Percentiles rank a stretch among this genome's conserved stretches.
These are phyloP conservation scores for Bipolaris bicolor DNA, from an alignment of 2,329 filamentous ascomycete species.

Conservation along the genomic window DNA sequence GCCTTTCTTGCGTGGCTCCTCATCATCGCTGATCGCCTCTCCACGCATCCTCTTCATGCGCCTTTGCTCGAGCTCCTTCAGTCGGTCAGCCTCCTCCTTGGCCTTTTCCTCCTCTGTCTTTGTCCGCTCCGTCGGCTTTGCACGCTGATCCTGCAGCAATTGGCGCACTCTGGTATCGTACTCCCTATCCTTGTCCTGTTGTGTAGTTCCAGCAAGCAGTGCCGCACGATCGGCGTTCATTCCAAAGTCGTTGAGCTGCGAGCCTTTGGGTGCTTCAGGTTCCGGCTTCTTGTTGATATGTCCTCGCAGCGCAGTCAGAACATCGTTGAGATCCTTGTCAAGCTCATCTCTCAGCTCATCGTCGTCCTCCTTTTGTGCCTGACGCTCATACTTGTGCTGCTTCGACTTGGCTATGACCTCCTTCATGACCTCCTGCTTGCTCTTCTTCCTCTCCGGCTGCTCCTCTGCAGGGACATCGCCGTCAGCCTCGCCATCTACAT, in stretches of 20 bases:
- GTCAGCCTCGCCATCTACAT: conserved; percentile 54
- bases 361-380: conserved; percentile 90
- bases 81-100: conserved; percentile 74
- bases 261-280: conserved; percentile 49
- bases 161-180: conserved; percentile 86
- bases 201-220: conserved; percentile 65
- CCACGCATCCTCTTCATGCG: conserved; percentile 86
- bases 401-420: conserved; percentile 98
- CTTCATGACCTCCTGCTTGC: conserved; percentile 96
- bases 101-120: conserved; percentile 64
- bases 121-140: conserved; percentile 82
- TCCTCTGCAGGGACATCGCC: conserved; percentile 51
- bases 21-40: conserved; percentile 73
- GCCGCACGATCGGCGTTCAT: conserved; percentile 68
- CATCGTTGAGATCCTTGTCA: conserved; percentile 79
- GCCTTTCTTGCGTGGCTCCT: conserved; percentile 59
- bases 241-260: conserved; percentile 48
- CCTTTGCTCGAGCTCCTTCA: conserved; percentile 83
- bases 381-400: conserved; percentile 89
- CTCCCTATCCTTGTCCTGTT: conserved; percentile 76
- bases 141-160: conserved; percentile 81
- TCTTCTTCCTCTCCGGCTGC: conserved; percentile 84
- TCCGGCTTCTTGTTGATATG: conserved; percentile 59
- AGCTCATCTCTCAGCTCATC: conserved; percentile 84
- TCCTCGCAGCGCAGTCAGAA: conserved; percentile 72